Percentiles rank a stretch among this genome's conserved stretches.
phyloP scores from a whole-genome alignment of 1,284 basidiomycete genomes.

The Ustilago hordei region DNA sequence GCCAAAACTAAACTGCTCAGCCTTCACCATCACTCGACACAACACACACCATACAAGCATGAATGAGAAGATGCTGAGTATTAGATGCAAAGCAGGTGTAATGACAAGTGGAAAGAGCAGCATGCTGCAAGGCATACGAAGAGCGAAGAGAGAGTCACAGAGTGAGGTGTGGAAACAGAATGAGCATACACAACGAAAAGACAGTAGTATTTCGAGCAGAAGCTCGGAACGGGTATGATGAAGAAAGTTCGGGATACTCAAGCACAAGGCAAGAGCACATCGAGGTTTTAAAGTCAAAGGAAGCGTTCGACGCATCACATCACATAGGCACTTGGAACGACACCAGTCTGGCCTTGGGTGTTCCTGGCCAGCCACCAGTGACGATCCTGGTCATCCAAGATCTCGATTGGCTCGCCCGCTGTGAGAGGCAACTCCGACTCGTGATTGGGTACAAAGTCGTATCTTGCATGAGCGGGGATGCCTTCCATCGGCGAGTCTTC shows the following conservation, averaged over 20 bases:
- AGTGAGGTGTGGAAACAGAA: slow-evolving; percentile 4
- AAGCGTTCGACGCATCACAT: slow-evolving; percentile 27
- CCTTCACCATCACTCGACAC: neutral
- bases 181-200: slow-evolving; percentile 15
- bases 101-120: slow-evolving; percentile 1
- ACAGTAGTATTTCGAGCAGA: slow-evolving; percentile 18
- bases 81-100: slow-evolving; percentile 6
- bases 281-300: no score
- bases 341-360: slow-evolving; percentile 54
- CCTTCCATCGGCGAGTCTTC: slow-evolving; percentile 53
- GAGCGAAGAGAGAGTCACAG: slow-evolving; percentile 1
- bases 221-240: slow-evolving; percentile 30
- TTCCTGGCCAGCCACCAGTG: slow-evolving; percentile 65
- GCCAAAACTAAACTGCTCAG: neutral
- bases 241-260: neutral
- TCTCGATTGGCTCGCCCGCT: slow-evolving; percentile 60
- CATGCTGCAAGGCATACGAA: slow-evolving; percentile 5
- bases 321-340: slow-evolving; percentile 63
- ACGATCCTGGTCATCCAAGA: slow-evolving; percentile 62
- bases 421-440: slow-evolving; percentile 56
- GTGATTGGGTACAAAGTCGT: slow-evolving; percentile 63
- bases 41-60: neutral
- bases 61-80: neutral
- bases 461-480: slow-evolving; percentile 62
- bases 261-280: no score